Base-by-base conservation (phyloP, 2,329 filamentous ascomycete genomes). In the Dactylellina haptotyla region DNA sequence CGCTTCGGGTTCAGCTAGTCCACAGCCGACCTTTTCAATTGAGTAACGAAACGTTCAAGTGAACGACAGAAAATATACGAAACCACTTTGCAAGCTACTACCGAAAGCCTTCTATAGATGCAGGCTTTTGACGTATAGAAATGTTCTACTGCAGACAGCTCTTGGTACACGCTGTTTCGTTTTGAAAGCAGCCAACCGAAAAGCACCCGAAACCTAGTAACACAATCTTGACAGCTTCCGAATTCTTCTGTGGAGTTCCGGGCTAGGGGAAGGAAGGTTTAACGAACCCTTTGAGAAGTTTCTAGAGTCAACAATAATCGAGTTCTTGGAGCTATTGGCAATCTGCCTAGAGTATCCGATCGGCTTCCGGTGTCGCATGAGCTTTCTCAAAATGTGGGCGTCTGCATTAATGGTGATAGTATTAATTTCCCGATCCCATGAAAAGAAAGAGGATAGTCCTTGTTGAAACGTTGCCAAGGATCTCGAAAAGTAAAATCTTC, bases 381-480 rank as follows among this genome's bases (percentile, higher is more conserved):
- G 14, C 26, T 43, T 69, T 30, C 46, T 58, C 34, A 23, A 37
- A 54, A 39, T 37, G 48, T 28, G n/a, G n/a, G 25, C 3, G 26
- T 32, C 48, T 12, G 62, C 62, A 56, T 65, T 37, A 48, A 9
- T 50, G n/a, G 20, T 50, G 57, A 43, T 53, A 25, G n/a, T 9
- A 45, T 46, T 72, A 72, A 72, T 72, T 72, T 72, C 53, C 59
- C 54, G 59, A 34, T 61, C 45, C 67, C 54, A 37, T 46, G 63
- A 67, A 57, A 32, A 62, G 56, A 43, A 57, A 71, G 57, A 50
- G 41, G 53, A 25, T 26, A 30, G 46, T 4, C 57, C 26, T 32
- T 58, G 14, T 14, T 71, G 66, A 71, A 71, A 71, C 66, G 46
- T 26, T 50, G 65, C 65, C 65, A 70, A 70, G 65, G 32, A 56